Base-by-base conservation (phyloP, 192 early-diverging fungal species). In the Chytriomyces sp. region DNA sequence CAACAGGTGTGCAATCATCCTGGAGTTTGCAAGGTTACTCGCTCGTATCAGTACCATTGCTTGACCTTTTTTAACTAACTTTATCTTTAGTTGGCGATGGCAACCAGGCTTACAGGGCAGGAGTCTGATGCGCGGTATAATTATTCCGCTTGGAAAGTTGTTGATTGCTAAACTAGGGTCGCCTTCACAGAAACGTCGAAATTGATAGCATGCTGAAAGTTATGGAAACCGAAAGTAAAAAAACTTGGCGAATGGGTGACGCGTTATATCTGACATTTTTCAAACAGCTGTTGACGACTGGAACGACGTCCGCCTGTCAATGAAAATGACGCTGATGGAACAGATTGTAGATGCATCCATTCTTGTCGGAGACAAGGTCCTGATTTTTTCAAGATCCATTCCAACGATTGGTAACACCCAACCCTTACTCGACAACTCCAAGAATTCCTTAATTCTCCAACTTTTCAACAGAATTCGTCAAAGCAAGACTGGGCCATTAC, bases 381-480 rank as follows among this genome's bases (percentile, higher is more conserved):
- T 95, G 10, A 77, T 95, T 20, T 94, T 94, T 77, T 88, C 90
- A 24, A 86, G 92, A 28, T 90, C 90, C 67, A 81, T 94, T 9
- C 83, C 86, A 7, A 91, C 88, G n/a, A 76, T 95, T 18, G 85
- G 90, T 65, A 9, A 35, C 11, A 3, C 8, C 53, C 10, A 10
- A 28, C 16, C 67, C 67, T n/a, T 20, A 1, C 48, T 2, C 1
- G 9, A 49, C 18, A 68, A 35, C 45, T 49, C 67, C 13, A 46
- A 11, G 13, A 28, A 65, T 26, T 16, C 43, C 24, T 13, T 35
- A 35, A 35, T 35, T 20, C n/a, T 35, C 16, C 3, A 64, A 64
- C 26, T 23, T n/a, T 24, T 11, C 16, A 11, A 23, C 26, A 64
- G 20, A 64, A n/a, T 64, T 28, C 28, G 26, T 24, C 7, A 64